phyloP scores from a whole-genome alignment of 345 rosid genomes.

The Syzygium oleosum region DNA sequence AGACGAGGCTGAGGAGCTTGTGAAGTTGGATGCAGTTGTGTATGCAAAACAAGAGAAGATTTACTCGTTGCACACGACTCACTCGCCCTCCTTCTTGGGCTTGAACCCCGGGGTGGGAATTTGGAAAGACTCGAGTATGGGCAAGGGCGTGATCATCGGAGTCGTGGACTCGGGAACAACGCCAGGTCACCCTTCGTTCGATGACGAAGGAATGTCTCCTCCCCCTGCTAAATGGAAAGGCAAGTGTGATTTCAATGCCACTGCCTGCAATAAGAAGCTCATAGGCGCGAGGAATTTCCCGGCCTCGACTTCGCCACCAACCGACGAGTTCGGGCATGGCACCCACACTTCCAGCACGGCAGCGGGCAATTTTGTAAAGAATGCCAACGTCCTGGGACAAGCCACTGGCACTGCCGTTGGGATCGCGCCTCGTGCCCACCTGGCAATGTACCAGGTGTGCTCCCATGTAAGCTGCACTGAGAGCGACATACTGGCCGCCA shows the following conservation, averaged over 20 bases:
- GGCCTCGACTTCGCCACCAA: constrained; percentile 4
- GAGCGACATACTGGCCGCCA: constrained; percentile 23
- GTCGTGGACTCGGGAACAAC: constrained; percentile 29
- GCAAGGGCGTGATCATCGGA: constrained; percentile 26
- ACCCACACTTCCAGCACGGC: constrained; percentile 39
- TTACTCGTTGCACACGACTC: constrained; percentile 26
- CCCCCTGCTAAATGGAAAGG: constrained; percentile 34
- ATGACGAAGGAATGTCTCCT: constrained; percentile 8
- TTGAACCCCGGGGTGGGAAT: constrained; percentile 8
- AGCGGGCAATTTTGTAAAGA: constrained; percentile 15
- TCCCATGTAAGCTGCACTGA: constrained; percentile 8
- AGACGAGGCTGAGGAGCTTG: constrained; percentile 10
- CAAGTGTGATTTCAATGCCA: constrained; percentile 10
- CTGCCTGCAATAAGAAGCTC: constrained; percentile 28
- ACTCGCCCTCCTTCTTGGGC: constrained; percentile 27
- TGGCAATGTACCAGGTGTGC: constrained; percentile 33
- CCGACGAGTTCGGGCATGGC: constrained; percentile 31
- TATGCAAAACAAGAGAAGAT: not conserved
- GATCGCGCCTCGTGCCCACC: constrained; percentile 25
- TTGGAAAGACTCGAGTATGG: constrained; percentile 13
- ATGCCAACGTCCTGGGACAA: constrained; percentile 18
- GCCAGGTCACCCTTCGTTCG: constrained; percentile 25
- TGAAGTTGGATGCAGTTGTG: constrained; percentile 10
- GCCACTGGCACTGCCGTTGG: constrained; percentile 32
- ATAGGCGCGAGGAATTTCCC: constrained; percentile 25